These are phyloP conservation scores for Sechiopsis laciniata DNA, from an alignment of 306 rosid genomes.

Conservation along the genomic window DNA sequence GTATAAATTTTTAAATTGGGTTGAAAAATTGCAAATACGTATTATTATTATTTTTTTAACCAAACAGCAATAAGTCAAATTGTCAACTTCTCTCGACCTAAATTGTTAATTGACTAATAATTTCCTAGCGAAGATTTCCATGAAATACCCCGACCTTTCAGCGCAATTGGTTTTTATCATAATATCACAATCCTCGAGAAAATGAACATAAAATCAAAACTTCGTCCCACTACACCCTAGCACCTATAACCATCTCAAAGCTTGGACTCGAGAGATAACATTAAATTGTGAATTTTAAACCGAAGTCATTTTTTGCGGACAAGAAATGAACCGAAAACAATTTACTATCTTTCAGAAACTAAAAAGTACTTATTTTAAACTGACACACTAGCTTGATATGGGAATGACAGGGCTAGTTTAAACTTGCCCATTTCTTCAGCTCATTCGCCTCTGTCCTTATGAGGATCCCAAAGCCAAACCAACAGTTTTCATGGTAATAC, in stretches of 20 bases:
- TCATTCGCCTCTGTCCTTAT: not conserved
- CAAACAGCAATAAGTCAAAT: too few species aligned
- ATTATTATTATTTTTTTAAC: too few species aligned
- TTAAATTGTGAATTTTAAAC: too few species aligned
- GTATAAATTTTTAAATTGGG: too few species aligned
- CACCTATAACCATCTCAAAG: too few species aligned
- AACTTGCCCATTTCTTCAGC: not conserved
- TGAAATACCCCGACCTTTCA: not conserved
- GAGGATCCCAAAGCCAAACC: conserved; percentile 11
- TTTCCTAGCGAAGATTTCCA: not conserved
- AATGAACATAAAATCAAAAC: not conserved
- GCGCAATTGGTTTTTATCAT: not conserved
- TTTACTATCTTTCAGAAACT: too few species aligned
- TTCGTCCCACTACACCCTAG: too few species aligned
- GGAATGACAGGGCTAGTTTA: conserved; percentile 3
- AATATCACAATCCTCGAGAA: not conserved
- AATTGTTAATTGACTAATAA: not conserved
- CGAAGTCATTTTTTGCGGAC: too few species aligned
- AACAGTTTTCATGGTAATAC: not conserved
- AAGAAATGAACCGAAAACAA: too few species aligned
- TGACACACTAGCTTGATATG: not conserved
- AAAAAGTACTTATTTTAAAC: not conserved
- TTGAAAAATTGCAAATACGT: too few species aligned
- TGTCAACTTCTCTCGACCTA: not conserved
- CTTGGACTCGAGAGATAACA: not conserved